These are phyloP conservation scores for Boletus rubroflammeus DNA, from an alignment of 768 basidiomycete genomes.

Conservation along the genomic window DNA sequence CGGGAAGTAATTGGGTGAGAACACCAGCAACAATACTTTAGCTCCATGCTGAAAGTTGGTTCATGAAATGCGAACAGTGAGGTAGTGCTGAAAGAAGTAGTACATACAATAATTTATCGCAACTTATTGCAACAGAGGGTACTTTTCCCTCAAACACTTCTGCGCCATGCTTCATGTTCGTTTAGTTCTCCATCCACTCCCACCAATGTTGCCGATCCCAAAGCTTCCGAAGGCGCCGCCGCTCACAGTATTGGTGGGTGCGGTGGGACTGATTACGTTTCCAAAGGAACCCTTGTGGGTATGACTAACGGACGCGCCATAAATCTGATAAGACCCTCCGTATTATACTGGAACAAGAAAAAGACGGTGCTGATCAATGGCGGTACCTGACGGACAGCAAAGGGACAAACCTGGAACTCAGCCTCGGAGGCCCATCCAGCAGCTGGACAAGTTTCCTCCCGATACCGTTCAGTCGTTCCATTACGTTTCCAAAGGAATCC, in stretches of 20 bases:
- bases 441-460: conserved; percentile 80
- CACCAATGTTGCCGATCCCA: conserved; percentile 38
- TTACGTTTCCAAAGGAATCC: no score
- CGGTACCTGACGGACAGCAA: neutral
- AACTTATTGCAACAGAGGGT: neutral
- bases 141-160: neutral
- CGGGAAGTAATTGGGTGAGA: neutral
- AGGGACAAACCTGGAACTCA: conserved; percentile 74
- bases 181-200: neutral
- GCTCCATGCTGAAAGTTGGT: neutral
- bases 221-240: conserved; percentile 37
- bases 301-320: conserved; percentile 32
- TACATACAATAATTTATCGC: neutral
- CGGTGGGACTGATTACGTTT: conserved; percentile 19
- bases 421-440: conserved; percentile 80
- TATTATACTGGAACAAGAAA: no score
- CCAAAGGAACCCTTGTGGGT: conserved; percentile 19
- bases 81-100: conserved; percentile 4
- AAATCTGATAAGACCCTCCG: conserved; percentile 33
- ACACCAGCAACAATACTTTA: neutral
- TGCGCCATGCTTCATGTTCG: neutral
- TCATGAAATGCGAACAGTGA: conserved; percentile 1
- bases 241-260: conserved; percentile 24
- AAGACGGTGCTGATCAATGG: no score
- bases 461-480: conserved; percentile 78